Percentiles rank a stretch among this genome's conserved stretches.
Conservation (phyloP, 163 green algal genomes). For the Botryococcus braunii region DNA sequence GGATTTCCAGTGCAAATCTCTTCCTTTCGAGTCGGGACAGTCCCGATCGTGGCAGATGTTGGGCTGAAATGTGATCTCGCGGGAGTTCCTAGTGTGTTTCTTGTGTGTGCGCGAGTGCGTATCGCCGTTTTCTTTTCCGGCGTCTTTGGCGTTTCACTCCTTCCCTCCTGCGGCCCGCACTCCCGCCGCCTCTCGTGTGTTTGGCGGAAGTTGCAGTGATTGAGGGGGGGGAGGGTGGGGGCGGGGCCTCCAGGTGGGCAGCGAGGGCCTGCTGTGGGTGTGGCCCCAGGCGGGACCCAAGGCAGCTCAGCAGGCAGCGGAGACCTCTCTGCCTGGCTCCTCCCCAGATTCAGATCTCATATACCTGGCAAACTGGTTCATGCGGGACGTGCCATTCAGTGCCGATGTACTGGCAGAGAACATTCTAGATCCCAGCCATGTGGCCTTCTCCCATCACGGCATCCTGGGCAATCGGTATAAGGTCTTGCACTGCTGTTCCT, state of each 20-base stretch:
- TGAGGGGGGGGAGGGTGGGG: no score
- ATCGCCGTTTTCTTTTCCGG: no score
- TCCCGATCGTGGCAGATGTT: no score
- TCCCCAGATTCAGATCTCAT: not conserved
- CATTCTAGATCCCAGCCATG: slow-evolving; percentile 11
- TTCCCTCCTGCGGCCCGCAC: no score
- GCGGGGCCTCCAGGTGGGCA: slow-evolving; percentile 2
- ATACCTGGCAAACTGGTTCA: slow-evolving; percentile 5
- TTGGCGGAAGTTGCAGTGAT: no score
- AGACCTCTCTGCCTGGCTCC: not conserved
- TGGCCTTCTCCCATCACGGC: not conserved
- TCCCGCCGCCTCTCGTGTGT: no score
- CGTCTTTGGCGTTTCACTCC: no score
- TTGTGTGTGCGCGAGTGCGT: no score
- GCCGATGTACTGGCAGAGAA: slow-evolving; percentile 4
- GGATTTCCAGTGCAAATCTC: no score
- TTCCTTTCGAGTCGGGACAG: no score
- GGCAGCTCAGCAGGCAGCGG: not conserved
- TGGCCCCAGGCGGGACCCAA: slow-evolving; percentile 4
- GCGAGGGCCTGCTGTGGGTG: slow-evolving; percentile 10
- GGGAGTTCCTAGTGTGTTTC: no score
- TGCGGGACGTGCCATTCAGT: slow-evolving; percentile 11
- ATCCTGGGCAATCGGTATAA: not conserved
- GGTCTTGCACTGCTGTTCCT: not conserved
- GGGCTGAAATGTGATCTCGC: no score